Conservation (phyloP, 78 protist species). For the Chrysochromulina parva region DNA sequence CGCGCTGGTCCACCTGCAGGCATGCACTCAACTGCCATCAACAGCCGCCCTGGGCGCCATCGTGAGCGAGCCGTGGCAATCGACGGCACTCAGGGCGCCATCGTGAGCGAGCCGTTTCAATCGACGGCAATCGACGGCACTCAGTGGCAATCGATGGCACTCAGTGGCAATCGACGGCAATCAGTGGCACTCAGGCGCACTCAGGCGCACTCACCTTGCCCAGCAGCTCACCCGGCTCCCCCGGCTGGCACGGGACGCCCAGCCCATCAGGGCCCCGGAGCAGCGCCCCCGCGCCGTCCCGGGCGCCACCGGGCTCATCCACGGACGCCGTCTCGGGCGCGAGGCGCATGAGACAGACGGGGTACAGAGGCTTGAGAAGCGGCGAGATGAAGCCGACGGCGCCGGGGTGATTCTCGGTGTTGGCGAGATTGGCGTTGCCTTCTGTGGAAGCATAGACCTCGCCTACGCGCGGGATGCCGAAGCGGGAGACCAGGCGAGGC, state of each 20-base stretch:
- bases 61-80: no score
- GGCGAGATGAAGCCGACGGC: constrained; percentile 28
- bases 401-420: not conserved
- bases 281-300: constrained; percentile 1
- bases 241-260: not conserved
- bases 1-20: not conserved
- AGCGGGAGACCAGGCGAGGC: constrained; percentile 27
- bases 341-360: not conserved
- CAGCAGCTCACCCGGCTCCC: constrained; percentile 51
- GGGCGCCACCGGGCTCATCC: no score
- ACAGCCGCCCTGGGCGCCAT: no score
- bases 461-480: constrained; percentile 16
- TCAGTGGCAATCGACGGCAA: no score
- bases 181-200: no score
- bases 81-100: no score
- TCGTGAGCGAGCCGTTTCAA: no score
- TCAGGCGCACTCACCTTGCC: not conserved
- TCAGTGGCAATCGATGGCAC: no score
- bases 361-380: not conserved
- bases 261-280: constrained; percentile 30
- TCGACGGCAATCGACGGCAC: no score
- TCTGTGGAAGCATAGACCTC: constrained; percentile 71
- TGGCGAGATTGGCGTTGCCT: constrained; percentile 18
- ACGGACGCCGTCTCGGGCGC: no score
- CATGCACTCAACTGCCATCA: no score